Evolutionary conservation across 176 grass and related monocot species (phyloP).

Genomic region (Hordeum vulgare): MorexV3_pseudomolecules_assembly NC_058518.1:29614389-29614888

Average conservation of each 20-base stretch:
- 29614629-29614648: neutral
- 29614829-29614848: neutral
- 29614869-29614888: neutral
- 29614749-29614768: neutral
- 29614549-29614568: neutral
- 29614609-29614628: neutral
- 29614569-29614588: neutral
- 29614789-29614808: neutral
- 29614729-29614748: neutral
- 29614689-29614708: neutral
- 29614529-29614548: neutral
- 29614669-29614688: neutral
- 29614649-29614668: neutral
- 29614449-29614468: neutral
- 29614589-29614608: neutral
- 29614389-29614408: neutral
- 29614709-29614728: neutral
- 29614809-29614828: neutral
- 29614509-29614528: neutral
- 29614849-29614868: neutral
- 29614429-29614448: neutral
- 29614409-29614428: neutral
- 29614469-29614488: neutral
- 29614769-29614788: neutral
- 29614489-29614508: neutral